Conservation (phyloP, 805 yeast species). For the Starmera pachycereana region DNA sequence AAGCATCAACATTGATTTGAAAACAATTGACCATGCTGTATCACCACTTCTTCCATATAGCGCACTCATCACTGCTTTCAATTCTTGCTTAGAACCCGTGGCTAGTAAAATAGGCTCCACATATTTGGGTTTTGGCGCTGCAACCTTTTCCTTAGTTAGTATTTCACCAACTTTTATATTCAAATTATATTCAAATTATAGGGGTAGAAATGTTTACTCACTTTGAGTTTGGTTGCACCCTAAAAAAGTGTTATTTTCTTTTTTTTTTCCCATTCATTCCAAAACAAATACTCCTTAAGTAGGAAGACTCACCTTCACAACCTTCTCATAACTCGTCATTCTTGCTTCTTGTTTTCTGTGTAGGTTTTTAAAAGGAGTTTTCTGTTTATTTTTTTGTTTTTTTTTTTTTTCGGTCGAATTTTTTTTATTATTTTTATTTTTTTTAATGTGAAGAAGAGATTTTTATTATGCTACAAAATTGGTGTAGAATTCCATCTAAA, state of each 20-base stretch:
- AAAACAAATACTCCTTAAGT: too few species aligned
- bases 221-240: constrained; percentile 63
- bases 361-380: too few species aligned
- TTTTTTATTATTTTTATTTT: too few species aligned
- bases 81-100: constrained; percentile 31
- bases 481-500: too few species aligned
- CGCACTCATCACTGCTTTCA: constrained; percentile 59
- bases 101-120: constrained; percentile 78
- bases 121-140: constrained; percentile 97
- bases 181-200: too few species aligned
- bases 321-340: constrained; percentile 62
- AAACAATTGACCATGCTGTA: constrained; percentile 85
- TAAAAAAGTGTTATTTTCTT: constrained; percentile 10
- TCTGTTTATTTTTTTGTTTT: too few species aligned
- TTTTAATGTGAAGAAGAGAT: too few species aligned
- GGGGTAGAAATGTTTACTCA: constrained; percentile 1
- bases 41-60: constrained; percentile 57
- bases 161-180: too few species aligned
- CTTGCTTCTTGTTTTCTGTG: too few species aligned
- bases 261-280: not conserved
- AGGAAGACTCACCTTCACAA: constrained; percentile 67
- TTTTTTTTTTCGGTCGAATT: too few species aligned
- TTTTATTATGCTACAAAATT: too few species aligned
- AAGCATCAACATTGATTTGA: constrained; percentile 71
- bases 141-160: constrained; percentile 38